These are phyloP conservation scores for Histomonas meleagridis DNA, from an alignment of 208 protist species.

Conservation along the genomic window DNA sequence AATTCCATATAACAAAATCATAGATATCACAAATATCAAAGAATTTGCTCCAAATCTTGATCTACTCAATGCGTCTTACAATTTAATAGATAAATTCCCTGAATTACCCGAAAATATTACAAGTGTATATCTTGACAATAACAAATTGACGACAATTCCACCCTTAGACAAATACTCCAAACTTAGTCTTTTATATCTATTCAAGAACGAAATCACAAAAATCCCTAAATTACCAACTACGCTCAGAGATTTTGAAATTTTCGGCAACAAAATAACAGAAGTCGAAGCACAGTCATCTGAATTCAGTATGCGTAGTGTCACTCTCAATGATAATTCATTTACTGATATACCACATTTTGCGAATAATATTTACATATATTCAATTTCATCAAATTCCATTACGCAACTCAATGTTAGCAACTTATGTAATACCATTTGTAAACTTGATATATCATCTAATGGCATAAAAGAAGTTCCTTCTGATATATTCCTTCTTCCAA, in stretches of 20 bases:
- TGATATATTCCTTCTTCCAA: background rate
- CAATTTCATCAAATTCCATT: background rate
- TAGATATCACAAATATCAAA: background rate
- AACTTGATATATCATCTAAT: background rate
- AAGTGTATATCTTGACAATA: background rate
- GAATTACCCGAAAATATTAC: background rate
- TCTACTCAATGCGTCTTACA: background rate
- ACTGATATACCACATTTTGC: background rate
- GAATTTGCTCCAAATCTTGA: background rate
- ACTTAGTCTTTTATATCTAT: too few relatives aligned
- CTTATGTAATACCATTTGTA: background rate
- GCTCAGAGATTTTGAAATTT: background rate
- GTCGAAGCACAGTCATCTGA: background rate
- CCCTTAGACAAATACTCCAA: too few relatives aligned
- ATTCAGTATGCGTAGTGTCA: background rate
- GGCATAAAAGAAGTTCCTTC: background rate
- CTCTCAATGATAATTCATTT: background rate
- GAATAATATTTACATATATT: background rate
- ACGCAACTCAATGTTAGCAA: background rate
- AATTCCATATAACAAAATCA: background rate
- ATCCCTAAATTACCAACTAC: background rate
- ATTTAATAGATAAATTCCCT: background rate
- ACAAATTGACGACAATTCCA: background rate
- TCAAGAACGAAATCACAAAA: background rate
- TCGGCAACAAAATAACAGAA: background rate